Percentiles rank a stretch among this genome's conserved stretches.
These are phyloP conservation scores for Sindora glabra DNA, from an alignment of 306 rosid genomes.

Conservation along the genomic window DNA sequence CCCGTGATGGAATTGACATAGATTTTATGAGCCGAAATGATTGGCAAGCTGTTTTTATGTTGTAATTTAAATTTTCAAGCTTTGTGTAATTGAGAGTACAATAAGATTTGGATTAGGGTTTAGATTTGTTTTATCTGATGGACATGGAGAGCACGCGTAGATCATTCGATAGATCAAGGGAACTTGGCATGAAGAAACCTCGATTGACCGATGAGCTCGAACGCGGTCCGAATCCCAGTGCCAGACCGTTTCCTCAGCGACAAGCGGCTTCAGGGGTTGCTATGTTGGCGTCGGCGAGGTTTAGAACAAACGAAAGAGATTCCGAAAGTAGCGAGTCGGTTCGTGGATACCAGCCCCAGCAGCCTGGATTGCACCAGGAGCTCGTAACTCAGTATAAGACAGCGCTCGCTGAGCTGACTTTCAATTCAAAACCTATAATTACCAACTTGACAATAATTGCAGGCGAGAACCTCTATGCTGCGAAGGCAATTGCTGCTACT, in stretches of 20 bases:
- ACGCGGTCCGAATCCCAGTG: slow-evolving; percentile 25
- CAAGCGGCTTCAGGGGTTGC: slow-evolving; percentile 30
- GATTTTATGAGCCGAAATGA: not conserved
- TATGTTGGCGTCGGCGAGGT: slow-evolving; percentile 31
- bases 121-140: slow-evolving; percentile 25
- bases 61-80: slow-evolving; percentile 1
- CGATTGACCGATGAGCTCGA: slow-evolving; percentile 61
- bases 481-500: slow-evolving; percentile 60
- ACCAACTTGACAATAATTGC: slow-evolving; percentile 96
- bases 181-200: slow-evolving; percentile 71
- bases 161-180: slow-evolving; percentile 76
- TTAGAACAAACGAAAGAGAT: slow-evolving; percentile 45
- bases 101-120: slow-evolving; percentile 47
- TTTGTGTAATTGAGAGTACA: slow-evolving; percentile 12
- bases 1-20: not conserved
- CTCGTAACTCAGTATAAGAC: slow-evolving; percentile 80
- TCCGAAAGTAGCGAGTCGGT: slow-evolving; percentile 38
- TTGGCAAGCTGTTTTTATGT: not conserved
- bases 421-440: slow-evolving; percentile 90
- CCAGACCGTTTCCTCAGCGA: slow-evolving; percentile 60
- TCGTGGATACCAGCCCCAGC: slow-evolving; percentile 67
- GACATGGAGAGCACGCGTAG: slow-evolving; percentile 86
- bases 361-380: slow-evolving; percentile 56
- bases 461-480: slow-evolving; percentile 72
- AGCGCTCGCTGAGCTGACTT: slow-evolving; percentile 92